Percentiles rank a stretch among this genome's conserved stretches.
Conservation (phyloP, 495 filamentous ascomycete species). For the Podospora didyma region DNA sequence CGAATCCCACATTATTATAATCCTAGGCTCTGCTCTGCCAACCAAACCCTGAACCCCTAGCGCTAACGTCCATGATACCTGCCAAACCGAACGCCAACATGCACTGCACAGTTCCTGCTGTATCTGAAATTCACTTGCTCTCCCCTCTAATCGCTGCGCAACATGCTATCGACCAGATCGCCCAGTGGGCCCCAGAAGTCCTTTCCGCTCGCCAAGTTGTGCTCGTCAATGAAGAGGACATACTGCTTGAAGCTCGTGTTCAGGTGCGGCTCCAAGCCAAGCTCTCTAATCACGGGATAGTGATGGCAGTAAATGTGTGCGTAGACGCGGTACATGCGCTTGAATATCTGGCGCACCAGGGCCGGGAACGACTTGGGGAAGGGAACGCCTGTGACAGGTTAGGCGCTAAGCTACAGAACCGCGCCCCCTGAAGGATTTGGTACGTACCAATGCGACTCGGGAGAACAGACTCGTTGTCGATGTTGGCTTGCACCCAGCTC, state of each 20-base stretch:
- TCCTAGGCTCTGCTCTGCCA: neutral
- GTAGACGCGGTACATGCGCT: slow-evolving; percentile 96
- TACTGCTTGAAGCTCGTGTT: slow-evolving; percentile 99
- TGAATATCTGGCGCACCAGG: slow-evolving; percentile 90
- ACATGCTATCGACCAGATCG: slow-evolving; percentile 94
- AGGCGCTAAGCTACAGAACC: neutral
- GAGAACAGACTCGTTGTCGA: slow-evolving; percentile 93
- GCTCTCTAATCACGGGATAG: slow-evolving; percentile 92
- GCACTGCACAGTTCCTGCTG: neutral
- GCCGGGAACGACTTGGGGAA: slow-evolving; percentile 91
- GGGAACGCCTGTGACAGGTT: slow-evolving; percentile 63
- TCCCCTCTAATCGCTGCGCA: slow-evolving; percentile 71
- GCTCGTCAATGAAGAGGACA: slow-evolving; percentile 93
- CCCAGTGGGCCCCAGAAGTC: slow-evolving; percentile 98
- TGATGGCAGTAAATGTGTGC: slow-evolving; percentile 99
- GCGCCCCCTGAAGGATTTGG: neutral
- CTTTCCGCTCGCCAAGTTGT: slow-evolving; percentile 81
- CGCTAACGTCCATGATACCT: slow-evolving; percentile 1
- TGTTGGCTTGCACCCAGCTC: slow-evolving; percentile 91
- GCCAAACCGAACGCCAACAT: slow-evolving; percentile 8
- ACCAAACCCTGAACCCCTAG: slow-evolving; percentile 11
- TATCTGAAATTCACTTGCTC: slow-evolving; percentile 5
- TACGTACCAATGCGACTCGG: slow-evolving; percentile 79
- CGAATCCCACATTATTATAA: neutral
- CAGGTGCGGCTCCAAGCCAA: slow-evolving; percentile 93